These are phyloP conservation scores for Pistacia integerrima DNA, from an alignment of 345 rosid species.

Conservation along the genomic window DNA sequence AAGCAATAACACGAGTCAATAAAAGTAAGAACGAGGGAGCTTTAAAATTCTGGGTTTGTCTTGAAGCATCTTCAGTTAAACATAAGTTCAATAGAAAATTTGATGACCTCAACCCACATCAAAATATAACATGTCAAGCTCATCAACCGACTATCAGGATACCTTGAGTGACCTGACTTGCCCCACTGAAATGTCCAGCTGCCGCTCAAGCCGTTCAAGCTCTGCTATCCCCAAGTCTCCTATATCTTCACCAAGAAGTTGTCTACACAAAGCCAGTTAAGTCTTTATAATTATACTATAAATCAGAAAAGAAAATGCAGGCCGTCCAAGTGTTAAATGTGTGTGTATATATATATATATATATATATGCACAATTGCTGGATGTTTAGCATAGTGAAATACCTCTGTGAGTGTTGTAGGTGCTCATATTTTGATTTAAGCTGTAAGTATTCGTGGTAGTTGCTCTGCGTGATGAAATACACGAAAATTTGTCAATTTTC, in stretches of 20 bases:
- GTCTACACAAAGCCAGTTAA: conserved; percentile 29
- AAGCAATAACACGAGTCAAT: too few species aligned
- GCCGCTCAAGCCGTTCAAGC: conserved; percentile 49
- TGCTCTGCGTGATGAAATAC: conserved; percentile 37
- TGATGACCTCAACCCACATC: not conserved
- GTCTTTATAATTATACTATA: not conserved
- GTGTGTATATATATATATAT: not conserved
- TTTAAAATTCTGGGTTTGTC: too few species aligned
- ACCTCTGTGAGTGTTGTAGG: conserved; percentile 77
- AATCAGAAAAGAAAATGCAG: not conserved
- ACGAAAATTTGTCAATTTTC: not conserved
- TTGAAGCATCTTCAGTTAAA: too few species aligned
- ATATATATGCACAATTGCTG: not conserved
- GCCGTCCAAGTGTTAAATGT: not conserved
- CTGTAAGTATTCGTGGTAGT: conserved; percentile 66
- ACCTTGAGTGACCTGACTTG: conserved; percentile 55
- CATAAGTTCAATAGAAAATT: too few species aligned
- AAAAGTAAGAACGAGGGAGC: too few species aligned
- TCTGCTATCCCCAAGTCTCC: conserved; percentile 39
- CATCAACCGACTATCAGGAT: not conserved
- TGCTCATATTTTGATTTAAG: conserved; percentile 63
- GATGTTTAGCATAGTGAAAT: conserved; percentile 4
- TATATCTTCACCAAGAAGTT: conserved; percentile 54
- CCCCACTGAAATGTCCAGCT: conserved; percentile 45
- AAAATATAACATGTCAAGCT: not conserved